Base-by-base conservation (phyloP, 345 rosid genomes). In the Jatropha curcas region DNA sequence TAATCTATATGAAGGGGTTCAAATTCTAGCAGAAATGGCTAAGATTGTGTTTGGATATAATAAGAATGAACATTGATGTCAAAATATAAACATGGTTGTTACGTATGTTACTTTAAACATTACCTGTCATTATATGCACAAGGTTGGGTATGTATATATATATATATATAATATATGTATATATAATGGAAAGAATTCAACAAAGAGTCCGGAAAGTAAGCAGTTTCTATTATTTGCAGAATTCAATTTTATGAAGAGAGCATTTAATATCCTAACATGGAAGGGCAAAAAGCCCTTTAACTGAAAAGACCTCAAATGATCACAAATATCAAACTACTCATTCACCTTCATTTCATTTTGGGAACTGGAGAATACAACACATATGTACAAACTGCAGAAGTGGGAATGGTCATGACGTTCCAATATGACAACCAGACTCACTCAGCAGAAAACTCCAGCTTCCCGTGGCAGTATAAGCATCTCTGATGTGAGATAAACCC, bases 321-420 rank as follows among this genome's bases (percentile, higher is more conserved):
- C 19, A 20, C 39, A 62, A 12, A 0, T 31, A 61, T 20, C 52
- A 73, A n/a, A 53, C 28, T n/a, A 55, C 13, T 43, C 20, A 58
- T 50, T 61, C 68, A 51, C 35, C 22, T 34, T 13, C 34, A 53
- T 63, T 62, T 61, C 56, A 28, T 65, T 73, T 8, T 39, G 64
- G 41, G 22, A 27, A n/a, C 28, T 16, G 50, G 57, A 27, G 39
- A 77, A 68, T 35, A 62, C 30, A 30, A 10, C 9, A 33, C 25
- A 34, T 41, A 8, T 24, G 24, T 24, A 69, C 20, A 58, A 73
- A 27, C 51, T 41, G 56, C 35, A 5, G 39, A 19, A n/a, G n/a
- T n/a, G n/a, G n/a, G n/a, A n/a, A n/a, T n/a, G n/a, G n/a, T n/a
- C n/a, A n/a, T n/a, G n/a, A n/a, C n/a, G n/a, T n/a, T 46, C 4